Evolutionary conservation across 305 asterid species (phyloP).

Genomic region (Lippia alba): DNA sequence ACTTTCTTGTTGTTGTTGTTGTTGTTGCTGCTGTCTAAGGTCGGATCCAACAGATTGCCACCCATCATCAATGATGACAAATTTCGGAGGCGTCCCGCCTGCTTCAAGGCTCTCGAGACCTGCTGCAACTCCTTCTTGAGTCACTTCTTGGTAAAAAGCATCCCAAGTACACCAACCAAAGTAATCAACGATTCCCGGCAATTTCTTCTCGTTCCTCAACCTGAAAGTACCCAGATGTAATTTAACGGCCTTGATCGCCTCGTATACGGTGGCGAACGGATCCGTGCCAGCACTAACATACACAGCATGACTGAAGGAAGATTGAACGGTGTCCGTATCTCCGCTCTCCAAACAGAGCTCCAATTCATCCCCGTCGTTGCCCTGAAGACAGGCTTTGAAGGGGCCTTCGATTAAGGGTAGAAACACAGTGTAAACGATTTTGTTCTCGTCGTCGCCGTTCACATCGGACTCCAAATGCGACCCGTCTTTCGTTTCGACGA

Average conservation of each 20-base stretch:
- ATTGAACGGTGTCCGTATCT: constrained; percentile 48
- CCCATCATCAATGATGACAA: constrained; percentile 75
- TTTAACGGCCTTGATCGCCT: constrained; percentile 65
- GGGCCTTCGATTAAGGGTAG: constrained; percentile 81
- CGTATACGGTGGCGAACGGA: constrained; percentile 65
- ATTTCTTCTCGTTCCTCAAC: constrained; percentile 74
- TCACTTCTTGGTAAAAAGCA: constrained; percentile 90
- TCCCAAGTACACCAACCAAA: constrained; percentile 99
- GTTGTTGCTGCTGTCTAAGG: constrained; percentile 13
- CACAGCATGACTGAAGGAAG: constrained; percentile 61
- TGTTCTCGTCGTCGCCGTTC: constrained; percentile 42
- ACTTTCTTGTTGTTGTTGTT: constrained; percentile 2
- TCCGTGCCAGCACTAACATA: constrained; percentile 73
- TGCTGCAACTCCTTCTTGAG: constrained; percentile 79
- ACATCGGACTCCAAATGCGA: constrained; percentile 51
- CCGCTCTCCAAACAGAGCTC: constrained; percentile 90
- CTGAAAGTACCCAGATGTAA: constrained; percentile 68
- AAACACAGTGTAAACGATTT: constrained; percentile 63
- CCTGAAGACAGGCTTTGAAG: constrained; percentile 83
- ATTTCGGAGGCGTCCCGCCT: constrained; percentile 78
- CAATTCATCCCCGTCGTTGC: constrained; percentile 63
- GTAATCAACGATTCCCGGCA: constrained; percentile 75
- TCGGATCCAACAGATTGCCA: constrained; percentile 66
- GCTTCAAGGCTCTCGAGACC: constrained; percentile 72
- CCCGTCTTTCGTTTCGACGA: constrained; percentile 64